Evolutionary conservation across 768 basidiomycete genomes (phyloP).

Genomic region (Astraeus odoratus): DNA sequence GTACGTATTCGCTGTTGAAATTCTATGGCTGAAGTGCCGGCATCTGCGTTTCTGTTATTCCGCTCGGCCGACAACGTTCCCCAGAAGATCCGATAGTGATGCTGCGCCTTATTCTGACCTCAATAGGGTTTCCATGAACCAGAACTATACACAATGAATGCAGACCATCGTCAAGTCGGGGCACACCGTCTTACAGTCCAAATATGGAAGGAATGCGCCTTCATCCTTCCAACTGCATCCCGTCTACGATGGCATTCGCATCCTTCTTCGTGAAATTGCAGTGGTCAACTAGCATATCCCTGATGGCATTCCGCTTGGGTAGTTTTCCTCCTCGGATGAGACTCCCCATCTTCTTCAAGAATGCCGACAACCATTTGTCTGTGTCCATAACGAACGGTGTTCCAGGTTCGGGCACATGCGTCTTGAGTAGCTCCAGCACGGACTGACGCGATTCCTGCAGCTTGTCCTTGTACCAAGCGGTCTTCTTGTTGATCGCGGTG

Average conservation of each 20-base stretch:
- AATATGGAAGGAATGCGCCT: not conserved
- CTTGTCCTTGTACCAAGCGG: constrained; percentile 1
- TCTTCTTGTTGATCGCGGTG: constrained; percentile 24
- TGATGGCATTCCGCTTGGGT: not conserved
- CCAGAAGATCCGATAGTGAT: too few species aligned
- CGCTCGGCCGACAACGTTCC: too few species aligned
- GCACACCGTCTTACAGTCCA: not conserved
- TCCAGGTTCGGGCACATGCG: not conserved
- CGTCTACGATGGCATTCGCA: constrained; percentile 1
- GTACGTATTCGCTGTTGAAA: too few species aligned
- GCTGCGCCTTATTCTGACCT: too few species aligned
- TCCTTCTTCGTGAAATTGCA: not conserved
- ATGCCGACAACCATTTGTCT: constrained; percentile 3
- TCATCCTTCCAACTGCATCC: not conserved
- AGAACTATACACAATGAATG: too few species aligned
- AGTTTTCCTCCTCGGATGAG: constrained; percentile 1
- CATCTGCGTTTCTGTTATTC: too few species aligned
- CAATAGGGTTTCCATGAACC: too few species aligned
- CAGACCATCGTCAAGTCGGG: constrained; percentile 1
- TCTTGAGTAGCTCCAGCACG: not conserved
- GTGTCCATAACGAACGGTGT: constrained; percentile 3
- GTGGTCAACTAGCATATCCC: constrained; percentile 1
- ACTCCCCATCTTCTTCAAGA: constrained; percentile 1
- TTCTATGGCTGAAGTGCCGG: too few species aligned
- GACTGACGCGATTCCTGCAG: not conserved